Percentiles rank a stretch among this genome's conserved stretches.
Evolutionary conservation across 192 early-diverging fungal genomes (phyloP).

Genomic region (Backusella psychrophila): DNA sequence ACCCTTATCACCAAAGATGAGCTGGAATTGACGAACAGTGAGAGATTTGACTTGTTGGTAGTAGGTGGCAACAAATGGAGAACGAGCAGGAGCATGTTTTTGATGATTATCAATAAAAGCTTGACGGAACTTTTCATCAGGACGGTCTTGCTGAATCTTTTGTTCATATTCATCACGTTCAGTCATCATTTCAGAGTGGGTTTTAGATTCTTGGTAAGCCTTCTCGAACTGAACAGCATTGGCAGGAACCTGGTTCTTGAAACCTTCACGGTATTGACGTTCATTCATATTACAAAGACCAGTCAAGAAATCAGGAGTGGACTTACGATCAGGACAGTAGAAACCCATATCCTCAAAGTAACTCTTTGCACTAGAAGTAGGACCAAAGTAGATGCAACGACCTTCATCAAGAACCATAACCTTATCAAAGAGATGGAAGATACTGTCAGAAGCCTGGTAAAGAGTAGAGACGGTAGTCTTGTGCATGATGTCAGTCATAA

Average conservation of each 20-base stretch:
- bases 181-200: conserved; percentile 28
- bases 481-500: conserved; percentile 63
- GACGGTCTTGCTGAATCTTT: conserved; percentile 30
- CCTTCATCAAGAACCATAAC: conserved; percentile 66
- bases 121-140: conserved; percentile 38
- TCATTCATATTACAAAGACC: conserved; percentile 60
- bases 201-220: conserved; percentile 38
- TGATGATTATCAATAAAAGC: conserved; percentile 56
- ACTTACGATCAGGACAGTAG: conserved; percentile 51
- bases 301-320: conserved; percentile 64
- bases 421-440: conserved; percentile 63
- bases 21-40: conserved; percentile 55
- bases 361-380: conserved; percentile 39
- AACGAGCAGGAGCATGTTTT: conserved; percentile 38
- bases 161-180: conserved; percentile 39
- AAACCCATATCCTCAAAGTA: conserved; percentile 56
- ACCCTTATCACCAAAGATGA: conserved; percentile 42
- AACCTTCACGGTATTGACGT: conserved; percentile 46
- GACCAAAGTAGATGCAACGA: conserved; percentile 63
- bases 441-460: conserved; percentile 73
- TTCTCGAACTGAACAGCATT: conserved; percentile 58
- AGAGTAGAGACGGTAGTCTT: conserved; percentile 62
- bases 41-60: conserved; percentile 48
- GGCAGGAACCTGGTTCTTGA: conserved; percentile 44
- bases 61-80: conserved; percentile 61